These are phyloP conservation scores for Alternaria sp. DNA, from an alignment of 2,329 filamentous ascomycete species.

Conservation along the genomic window DNA sequence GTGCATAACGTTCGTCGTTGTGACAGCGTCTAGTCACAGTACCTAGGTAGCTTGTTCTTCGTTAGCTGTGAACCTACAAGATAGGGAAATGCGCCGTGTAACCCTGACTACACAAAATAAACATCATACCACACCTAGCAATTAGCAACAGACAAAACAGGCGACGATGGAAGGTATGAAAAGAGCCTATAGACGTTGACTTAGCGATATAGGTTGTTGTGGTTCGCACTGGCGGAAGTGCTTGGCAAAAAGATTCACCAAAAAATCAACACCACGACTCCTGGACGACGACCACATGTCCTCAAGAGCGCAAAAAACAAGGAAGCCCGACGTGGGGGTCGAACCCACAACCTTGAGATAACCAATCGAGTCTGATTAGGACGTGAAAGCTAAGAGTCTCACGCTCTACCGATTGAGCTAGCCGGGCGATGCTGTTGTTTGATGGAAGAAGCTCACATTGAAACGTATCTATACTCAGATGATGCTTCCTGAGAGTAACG, in stretches of 20 bases:
- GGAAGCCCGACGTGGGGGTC: constrained; percentile 20
- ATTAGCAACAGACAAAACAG: background rate
- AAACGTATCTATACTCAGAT: background rate
- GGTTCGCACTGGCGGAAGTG: background rate
- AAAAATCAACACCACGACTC: background rate
- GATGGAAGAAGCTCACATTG: background rate
- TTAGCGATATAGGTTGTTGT: background rate
- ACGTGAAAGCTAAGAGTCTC: constrained; percentile 44
- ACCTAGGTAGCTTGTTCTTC: background rate
- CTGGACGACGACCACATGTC: background rate
- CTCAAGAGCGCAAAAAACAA: background rate
- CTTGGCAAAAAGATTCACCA: background rate
- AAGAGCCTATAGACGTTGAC: background rate
- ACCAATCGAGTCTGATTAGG: constrained; percentile 15
- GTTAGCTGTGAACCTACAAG: background rate
- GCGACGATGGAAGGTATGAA: background rate
- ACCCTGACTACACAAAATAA: background rate
- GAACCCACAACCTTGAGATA: constrained; percentile 25
- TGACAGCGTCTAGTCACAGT: background rate
- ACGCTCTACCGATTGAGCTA: constrained; percentile 51
- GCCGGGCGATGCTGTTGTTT: constrained; percentile 18
- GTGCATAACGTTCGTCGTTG: background rate
- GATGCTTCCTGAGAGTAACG: fast-evolving
- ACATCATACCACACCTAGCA: background rate
- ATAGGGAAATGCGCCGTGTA: background rate